These are phyloP conservation scores for Crithidia bombi DNA, from an alignment of 208 protist genomes.

Conservation along the genomic window DNA sequence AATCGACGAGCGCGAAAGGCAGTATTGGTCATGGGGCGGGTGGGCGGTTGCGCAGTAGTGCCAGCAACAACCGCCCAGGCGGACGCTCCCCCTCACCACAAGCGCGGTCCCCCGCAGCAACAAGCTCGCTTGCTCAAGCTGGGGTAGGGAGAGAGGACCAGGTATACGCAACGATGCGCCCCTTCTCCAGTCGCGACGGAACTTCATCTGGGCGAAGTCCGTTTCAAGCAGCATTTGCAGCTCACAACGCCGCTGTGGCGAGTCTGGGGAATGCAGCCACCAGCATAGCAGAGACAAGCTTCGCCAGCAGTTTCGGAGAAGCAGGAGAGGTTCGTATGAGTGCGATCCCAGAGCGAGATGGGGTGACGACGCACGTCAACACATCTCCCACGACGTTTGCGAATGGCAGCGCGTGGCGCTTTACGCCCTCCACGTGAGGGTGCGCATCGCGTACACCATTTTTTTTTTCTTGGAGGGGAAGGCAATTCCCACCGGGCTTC, in stretches of 20 bases:
- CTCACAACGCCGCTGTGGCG: constrained; percentile 10
- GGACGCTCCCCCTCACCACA: constrained; percentile 1
- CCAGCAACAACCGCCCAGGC: neutral
- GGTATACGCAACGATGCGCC: neutral
- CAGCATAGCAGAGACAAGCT: no score
- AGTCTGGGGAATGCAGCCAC: neutral
- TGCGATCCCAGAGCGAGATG: no score
- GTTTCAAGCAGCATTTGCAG: neutral
- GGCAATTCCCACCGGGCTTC: no score
- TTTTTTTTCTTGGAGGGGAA: no score
- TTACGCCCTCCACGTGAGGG: no score
- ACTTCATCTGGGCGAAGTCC: constrained; percentile 1
- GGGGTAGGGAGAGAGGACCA: neutral
- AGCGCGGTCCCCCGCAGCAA: neutral
- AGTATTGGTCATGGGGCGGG: neutral
- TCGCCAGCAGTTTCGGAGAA: no score
- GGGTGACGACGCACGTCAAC: no score
- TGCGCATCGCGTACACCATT: no score
- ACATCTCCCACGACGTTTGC: no score
- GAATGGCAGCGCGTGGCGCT: no score
- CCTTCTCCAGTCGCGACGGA: constrained; percentile 11
- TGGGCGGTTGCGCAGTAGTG: neutral
- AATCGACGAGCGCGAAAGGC: neutral
- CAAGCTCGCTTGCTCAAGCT: neutral
- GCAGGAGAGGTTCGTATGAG: no score